A percentile compares a stretch with the other conserved stretches of the same genome.
These are phyloP conservation scores for Lathyrus tuberosus DNA, from an alignment of 306 rosid genomes.

Conservation along the genomic window DNA sequence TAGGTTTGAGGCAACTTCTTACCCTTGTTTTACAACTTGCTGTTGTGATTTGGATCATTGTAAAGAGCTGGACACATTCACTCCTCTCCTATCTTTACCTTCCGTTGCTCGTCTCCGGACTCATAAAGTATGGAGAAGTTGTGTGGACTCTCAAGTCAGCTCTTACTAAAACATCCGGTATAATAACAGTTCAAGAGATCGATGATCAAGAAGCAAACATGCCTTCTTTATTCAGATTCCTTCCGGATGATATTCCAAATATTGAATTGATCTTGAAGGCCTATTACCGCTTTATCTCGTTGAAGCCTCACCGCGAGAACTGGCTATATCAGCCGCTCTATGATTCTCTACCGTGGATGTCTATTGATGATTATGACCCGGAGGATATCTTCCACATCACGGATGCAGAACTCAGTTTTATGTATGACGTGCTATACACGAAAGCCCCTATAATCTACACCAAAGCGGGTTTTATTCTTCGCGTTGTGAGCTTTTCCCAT, in stretches of 20 bases:
- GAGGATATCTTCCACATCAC: constrained; percentile 55
- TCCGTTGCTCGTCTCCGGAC: constrained; percentile 56
- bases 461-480: constrained; percentile 53
- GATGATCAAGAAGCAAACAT: constrained; percentile 49
- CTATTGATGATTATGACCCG: constrained; percentile 39
- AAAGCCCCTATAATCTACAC: constrained; percentile 63
- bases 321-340: constrained; percentile 57
- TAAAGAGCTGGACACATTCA: constrained; percentile 63
- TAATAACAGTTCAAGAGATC: constrained; percentile 48
- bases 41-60: constrained; percentile 53
- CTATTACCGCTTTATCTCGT: constrained; percentile 57
- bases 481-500: constrained; percentile 49
- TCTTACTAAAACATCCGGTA: constrained; percentile 47
- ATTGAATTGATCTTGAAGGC: constrained; percentile 61
- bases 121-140: constrained; percentile 68
- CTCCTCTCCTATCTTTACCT: constrained; percentile 57
- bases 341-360: constrained; percentile 51
- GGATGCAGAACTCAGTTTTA: constrained; percentile 65
- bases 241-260: constrained; percentile 50
- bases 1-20: constrained; percentile 61
- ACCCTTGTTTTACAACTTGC: constrained; percentile 56
- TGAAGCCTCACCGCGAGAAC: constrained; percentile 64
- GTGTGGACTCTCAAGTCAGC: constrained; percentile 70
- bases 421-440: constrained; percentile 74
- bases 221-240: constrained; percentile 48